A percentile compares a stretch with the other conserved stretches of the same genome.
phyloP scores from a whole-genome alignment of 1,139 yeast species.

The Blastobotrys malaysiensis region DNA sequence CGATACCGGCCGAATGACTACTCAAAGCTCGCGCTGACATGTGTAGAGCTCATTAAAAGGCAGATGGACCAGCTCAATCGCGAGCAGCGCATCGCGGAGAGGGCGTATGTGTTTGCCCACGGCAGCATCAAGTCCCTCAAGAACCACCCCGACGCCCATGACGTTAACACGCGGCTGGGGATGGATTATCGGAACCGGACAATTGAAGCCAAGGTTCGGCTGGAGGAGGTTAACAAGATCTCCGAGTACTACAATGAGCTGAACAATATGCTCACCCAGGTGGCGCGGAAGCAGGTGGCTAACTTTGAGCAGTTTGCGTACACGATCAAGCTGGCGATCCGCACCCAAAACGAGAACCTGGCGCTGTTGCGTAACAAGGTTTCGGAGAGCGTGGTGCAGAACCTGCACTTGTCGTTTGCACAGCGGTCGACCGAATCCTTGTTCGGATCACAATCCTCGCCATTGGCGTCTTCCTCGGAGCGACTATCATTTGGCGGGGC shows the following conservation, averaged over 20 bases:
- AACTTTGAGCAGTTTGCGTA: not conserved
- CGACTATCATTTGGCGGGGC: not conserved
- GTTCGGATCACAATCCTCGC: not conserved
- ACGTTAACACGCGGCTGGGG: not conserved
- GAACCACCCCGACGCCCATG: not conserved
- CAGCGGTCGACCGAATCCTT: not conserved
- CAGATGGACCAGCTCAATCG: not conserved
- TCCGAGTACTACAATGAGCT: not conserved
- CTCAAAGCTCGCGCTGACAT: not conserved
- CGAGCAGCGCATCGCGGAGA: not conserved
- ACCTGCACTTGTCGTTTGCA: not conserved
- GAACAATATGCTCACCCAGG: not conserved
- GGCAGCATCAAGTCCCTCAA: not conserved
- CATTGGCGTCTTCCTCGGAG: not conserved
- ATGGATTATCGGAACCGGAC: not conserved
- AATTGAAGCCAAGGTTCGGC: not conserved
- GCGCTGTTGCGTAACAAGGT: not conserved
- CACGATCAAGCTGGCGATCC: not conserved
- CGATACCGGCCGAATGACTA: not conserved
- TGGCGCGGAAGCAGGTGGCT: not conserved
- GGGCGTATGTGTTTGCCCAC: not conserved
- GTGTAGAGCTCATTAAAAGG: not conserved
- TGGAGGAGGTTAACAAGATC: not conserved
- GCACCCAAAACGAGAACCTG: not conserved
- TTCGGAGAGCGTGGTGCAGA: not conserved